Evolutionary conservation across 345 rosid species (phyloP), one percentile per base, ranked within the genome.

Genomic region (Gossypioides kirkii): DNA sequence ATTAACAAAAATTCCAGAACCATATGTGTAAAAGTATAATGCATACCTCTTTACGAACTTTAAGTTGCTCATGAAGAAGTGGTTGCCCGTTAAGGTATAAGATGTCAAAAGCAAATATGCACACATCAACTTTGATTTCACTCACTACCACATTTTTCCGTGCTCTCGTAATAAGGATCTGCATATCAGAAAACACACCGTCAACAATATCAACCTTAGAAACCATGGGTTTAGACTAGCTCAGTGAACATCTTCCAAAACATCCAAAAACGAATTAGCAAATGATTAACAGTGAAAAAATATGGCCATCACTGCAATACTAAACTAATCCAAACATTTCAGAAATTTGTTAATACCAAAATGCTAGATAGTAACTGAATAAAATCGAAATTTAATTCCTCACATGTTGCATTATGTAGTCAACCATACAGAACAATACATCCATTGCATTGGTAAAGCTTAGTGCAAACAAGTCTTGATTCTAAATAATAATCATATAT

Each of bases 91-190:
- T 87, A 28, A 87, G 84, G 83, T 88, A 91, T 74, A 95, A 81
- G 66, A 95, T 77, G 80, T 95, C 99, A 81, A 92, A 95, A 55
- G 98, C 97, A 81, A 81, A 95, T 78, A 92, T 82, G 87, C 99
- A 92, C 55, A 95, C 97, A 65, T 89, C 86, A 82, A 95, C 88
- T 84, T 92, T 95, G 83, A 95, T 92, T 74, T 95, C 98, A 79
- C 82, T 83, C 65, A 84, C 78, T 61, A 72, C 87, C 74, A 89
- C 99, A 84, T 92, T 91, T 82, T 95, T 95, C 70, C 94, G 90
- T 65, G 97, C 89, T 70, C 97, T 88, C 2, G 94, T 92, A 79
- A 84, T 87, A 61, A 92, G 94, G 53, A 84, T 66, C 99, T 95
- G 90, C 53, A 77, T 50, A 73, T 46, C 22, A 25, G 56, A 68